Evolutionary conservation across 257 asterid species (phyloP).

Genomic region (Capsicum chinense): DNA sequence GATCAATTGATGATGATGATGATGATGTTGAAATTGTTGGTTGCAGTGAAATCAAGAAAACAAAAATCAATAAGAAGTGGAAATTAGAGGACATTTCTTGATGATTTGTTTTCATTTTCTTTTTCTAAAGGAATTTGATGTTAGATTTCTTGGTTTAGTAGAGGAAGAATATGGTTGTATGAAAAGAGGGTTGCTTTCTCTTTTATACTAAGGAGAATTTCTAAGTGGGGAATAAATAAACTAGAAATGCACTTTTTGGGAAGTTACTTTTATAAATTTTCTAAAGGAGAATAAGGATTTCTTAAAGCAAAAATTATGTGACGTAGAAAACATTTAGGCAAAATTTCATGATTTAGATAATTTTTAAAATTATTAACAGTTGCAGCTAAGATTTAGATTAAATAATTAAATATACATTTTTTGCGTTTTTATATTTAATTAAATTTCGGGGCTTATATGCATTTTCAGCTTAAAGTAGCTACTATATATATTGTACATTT

Average conservation of each 20-base stretch:
- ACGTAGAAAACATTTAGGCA: no score
- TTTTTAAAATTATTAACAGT: no score
- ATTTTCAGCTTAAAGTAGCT: no score
- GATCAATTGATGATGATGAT: slow-evolving; percentile 37
- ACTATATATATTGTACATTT: no score
- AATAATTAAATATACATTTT: no score
- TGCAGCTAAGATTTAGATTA: no score
- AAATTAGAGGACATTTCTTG: slow-evolving; percentile 35
- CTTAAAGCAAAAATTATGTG: not conserved
- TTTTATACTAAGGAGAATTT: not conserved
- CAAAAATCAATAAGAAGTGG: slow-evolving; percentile 35
- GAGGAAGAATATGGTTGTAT: not conserved
- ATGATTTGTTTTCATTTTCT: not conserved
- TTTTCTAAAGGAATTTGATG: not conserved
- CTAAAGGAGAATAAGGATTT: not conserved
- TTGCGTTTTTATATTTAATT: no score
- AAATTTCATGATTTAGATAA: no score
- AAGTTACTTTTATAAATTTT: not conserved
- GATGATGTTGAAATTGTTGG: slow-evolving; percentile 32
- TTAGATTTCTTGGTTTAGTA: slow-evolving; percentile 24
- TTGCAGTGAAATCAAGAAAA: slow-evolving; percentile 37
- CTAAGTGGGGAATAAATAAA: not conserved
- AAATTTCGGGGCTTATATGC: no score
- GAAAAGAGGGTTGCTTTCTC: slow-evolving; percentile 13
- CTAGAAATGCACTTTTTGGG: not conserved